Conservation (phyloP, 2,329 filamentous ascomycete species). For the Didymella exigua region DNA sequence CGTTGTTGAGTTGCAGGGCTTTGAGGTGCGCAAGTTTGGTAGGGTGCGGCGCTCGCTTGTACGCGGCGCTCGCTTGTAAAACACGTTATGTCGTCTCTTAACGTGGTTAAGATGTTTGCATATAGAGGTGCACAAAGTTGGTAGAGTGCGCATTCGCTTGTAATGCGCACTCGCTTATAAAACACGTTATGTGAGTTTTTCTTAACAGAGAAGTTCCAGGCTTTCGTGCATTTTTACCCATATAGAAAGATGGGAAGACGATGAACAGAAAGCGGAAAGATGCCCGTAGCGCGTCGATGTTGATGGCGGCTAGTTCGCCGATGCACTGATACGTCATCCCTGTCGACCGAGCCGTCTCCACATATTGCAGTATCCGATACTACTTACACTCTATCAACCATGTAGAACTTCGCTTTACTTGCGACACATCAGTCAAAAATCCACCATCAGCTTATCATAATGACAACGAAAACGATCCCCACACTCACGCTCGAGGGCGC, state of each 20-base stretch:
- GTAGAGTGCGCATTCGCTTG: conserved; percentile 16
- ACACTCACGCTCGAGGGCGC: conserved; percentile 47
- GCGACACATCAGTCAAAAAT: background rate
- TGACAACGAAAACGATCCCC: conserved; percentile 43
- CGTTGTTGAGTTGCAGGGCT: too few species aligned
- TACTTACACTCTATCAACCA: background rate
- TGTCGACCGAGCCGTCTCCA: conserved; percentile 15
- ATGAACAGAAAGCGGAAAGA: conserved; percentile 1
- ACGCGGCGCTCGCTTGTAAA: too few species aligned
- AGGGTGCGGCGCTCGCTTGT: too few species aligned
- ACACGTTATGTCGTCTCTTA: too few species aligned
- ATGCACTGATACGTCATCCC: conserved; percentile 7
- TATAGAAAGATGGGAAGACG: background rate
- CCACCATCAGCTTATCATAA: conserved; percentile 6
- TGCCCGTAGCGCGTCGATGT: conserved; percentile 25
- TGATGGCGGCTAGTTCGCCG: background rate
- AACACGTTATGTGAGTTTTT: background rate
- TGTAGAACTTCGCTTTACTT: background rate
- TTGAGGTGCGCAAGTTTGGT: too few species aligned
- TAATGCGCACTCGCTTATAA: conserved; percentile 21
- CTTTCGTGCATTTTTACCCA: background rate
- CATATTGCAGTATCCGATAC: conserved; percentile 16
- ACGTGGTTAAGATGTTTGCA: too few species aligned
- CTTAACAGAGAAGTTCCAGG: too few species aligned
- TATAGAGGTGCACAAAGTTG: background rate